phyloP scores from a whole-genome alignment of 176 grass and related monocot genomes.

The Musa troglodytarum region DNA sequence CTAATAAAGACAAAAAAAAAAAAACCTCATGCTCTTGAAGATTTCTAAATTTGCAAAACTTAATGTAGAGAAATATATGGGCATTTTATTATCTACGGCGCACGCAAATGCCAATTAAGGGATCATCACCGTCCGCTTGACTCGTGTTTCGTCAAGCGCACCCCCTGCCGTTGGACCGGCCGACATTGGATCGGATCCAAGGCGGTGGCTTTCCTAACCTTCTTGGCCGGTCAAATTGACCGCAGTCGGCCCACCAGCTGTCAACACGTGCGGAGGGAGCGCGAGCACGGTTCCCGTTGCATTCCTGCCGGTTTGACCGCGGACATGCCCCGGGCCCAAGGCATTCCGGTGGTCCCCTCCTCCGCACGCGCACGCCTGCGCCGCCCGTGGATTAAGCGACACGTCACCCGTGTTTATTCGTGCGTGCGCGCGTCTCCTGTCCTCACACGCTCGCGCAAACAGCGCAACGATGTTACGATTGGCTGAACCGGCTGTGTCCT shows the following conservation, averaged over 20 bases:
- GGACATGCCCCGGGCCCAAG: neutral
- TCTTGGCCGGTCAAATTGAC: neutral
- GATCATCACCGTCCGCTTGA: too few relatives aligned
- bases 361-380: neutral
- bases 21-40: too few relatives aligned
- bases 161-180: neutral
- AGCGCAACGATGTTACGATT: too few relatives aligned
- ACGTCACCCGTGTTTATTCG: neutral
- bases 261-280: neutral
- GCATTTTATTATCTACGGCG: too few relatives aligned
- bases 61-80: too few relatives aligned
- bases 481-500: neutral
- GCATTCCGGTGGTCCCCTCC: neutral
- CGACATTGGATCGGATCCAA: neutral
- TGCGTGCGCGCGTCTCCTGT: too few relatives aligned
- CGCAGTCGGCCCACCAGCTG: neutral
- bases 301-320: slow-evolving; percentile 6
- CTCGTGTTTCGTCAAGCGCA: too few relatives aligned
- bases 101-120: too few relatives aligned
- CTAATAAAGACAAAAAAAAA: too few relatives aligned
- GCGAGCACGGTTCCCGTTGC: neutral
- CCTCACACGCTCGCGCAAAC: too few relatives aligned
- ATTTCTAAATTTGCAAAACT: too few relatives aligned
- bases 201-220: neutral
- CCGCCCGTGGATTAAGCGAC: neutral